Evolutionary conservation across 163 green algal species (phyloP).

Genomic region (Volvox carteri): DNA sequence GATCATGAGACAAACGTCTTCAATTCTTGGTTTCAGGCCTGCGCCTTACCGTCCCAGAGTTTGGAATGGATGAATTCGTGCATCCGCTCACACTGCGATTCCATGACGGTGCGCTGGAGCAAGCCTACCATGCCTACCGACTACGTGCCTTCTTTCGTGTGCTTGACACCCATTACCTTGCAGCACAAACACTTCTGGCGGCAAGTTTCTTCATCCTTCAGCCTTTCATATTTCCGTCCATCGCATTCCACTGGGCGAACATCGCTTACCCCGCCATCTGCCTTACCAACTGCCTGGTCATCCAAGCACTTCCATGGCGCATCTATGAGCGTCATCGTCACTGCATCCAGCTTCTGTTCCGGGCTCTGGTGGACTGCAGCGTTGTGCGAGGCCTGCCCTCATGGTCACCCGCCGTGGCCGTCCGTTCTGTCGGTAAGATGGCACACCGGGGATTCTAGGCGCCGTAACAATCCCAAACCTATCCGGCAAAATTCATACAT

Average conservation of each 20-base stretch:
- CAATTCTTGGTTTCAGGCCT: no score
- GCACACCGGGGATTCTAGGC: no score
- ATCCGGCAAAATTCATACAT: no score
- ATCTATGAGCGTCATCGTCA: constrained; percentile 2
- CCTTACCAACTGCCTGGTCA: constrained; percentile 20
- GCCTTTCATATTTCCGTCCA: constrained; percentile 1
- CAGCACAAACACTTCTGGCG: neutral
- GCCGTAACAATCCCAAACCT: no score
- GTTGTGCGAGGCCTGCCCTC: neutral
- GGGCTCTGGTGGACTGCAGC: neutral
- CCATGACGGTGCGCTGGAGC: neutral
- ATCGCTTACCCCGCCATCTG: constrained; percentile 5
- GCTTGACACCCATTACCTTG: constrained; percentile 4
- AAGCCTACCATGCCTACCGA: neutral
- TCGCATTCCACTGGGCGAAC: constrained; percentile 25
- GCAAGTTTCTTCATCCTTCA: constrained; percentile 12
- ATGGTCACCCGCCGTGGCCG: constrained; percentile 18
- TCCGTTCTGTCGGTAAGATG: constrained; percentile 9
- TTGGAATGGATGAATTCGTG: neutral
- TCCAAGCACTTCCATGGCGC: neutral
- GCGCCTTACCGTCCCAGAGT: no score
- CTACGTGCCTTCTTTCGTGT: neutral
- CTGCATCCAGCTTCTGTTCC: constrained; percentile 6
- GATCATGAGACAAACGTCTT: no score
- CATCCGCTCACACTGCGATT: constrained; percentile 13